These are phyloP conservation scores for Penicillium sp. DNA, from an alignment of 2,329 filamentous ascomycete genomes.

Conservation along the genomic window DNA sequence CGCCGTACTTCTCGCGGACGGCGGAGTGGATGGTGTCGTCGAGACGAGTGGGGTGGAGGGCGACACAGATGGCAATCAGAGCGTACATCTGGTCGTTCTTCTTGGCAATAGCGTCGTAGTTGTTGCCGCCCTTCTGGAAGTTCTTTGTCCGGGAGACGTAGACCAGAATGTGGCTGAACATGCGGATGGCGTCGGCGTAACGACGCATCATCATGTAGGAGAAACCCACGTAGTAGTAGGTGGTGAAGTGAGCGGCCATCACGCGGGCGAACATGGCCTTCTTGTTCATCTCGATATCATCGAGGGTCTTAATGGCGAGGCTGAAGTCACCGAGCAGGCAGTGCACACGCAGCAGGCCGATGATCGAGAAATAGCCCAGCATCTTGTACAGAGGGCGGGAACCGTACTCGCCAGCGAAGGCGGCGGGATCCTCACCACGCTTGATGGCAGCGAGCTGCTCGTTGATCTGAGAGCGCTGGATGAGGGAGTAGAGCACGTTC, in stretches of 20 bases:
- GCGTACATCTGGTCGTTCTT: conserved; percentile 99
- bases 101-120: conserved; percentile 97
- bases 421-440: conserved; percentile 83
- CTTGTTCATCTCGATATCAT: conserved; percentile 99
- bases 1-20: conserved; percentile 97
- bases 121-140: conserved; percentile 93
- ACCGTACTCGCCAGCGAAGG: conserved; percentile 93
- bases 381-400: conserved; percentile 94
- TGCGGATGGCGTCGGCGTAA: conserved; percentile 98
- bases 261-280: conserved; percentile 99
- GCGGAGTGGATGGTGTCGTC: conserved; percentile 99
- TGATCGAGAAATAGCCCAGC: conserved; percentile 99
- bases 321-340: conserved; percentile 96
- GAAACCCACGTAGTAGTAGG: conserved; percentile 99
- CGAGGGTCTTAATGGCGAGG: conserved; percentile 95
- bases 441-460: conserved; percentile 96
- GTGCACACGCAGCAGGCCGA: conserved; percentile 93
- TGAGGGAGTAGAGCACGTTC: conserved; percentile 98
- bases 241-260: conserved; percentile 99
- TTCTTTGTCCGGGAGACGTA: conserved; percentile 99
- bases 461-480: conserved; percentile 96
- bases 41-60: conserved; percentile 93
- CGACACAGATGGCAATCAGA: conserved; percentile 96
- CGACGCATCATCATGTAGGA: conserved; percentile 99
- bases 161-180: conserved; percentile 99